phyloP scores from a whole-genome alignment of 805 yeast genomes.

The Saccharomycopsis amapae region DNA sequence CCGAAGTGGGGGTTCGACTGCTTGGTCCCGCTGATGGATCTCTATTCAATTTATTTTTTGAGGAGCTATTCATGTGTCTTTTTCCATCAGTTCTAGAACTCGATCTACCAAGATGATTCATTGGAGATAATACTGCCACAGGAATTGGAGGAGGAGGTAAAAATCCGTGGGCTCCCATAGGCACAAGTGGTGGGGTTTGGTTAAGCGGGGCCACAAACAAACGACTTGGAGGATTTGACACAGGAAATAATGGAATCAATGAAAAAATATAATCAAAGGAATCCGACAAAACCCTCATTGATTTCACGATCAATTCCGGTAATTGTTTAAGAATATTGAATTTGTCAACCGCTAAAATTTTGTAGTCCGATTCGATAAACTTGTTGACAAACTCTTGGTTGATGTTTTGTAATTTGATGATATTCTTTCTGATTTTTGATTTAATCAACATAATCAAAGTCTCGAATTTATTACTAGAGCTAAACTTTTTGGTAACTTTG shows the following conservation, averaged over 20 bases:
- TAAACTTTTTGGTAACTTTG: neutral
- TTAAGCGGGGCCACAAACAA: too few species aligned
- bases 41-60: neutral
- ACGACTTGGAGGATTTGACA: neutral
- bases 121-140: neutral
- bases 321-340: slow-evolving; percentile 5
- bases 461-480: slow-evolving; percentile 14
- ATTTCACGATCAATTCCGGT: slow-evolving; percentile 5
- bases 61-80: neutral
- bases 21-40: too few species aligned
- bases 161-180: neutral
- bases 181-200: neutral
- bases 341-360: slow-evolving; percentile 1
- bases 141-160: neutral
- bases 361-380: slow-evolving; percentile 5
- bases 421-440: slow-evolving; percentile 15
- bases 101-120: neutral
- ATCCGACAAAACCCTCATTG: slow-evolving; percentile 15
- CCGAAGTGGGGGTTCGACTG: too few species aligned
- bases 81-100: neutral
- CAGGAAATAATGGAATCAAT: slow-evolving; percentile 18
- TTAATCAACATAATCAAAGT: slow-evolving; percentile 14
- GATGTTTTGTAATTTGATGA: slow-evolving; percentile 2
- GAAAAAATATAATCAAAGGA: slow-evolving; percentile 16
- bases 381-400: slow-evolving; percentile 1